These are phyloP conservation scores for Grifola frondosa DNA, from an alignment of 1,284 basidiomycete species.

Conservation along the genomic window DNA sequence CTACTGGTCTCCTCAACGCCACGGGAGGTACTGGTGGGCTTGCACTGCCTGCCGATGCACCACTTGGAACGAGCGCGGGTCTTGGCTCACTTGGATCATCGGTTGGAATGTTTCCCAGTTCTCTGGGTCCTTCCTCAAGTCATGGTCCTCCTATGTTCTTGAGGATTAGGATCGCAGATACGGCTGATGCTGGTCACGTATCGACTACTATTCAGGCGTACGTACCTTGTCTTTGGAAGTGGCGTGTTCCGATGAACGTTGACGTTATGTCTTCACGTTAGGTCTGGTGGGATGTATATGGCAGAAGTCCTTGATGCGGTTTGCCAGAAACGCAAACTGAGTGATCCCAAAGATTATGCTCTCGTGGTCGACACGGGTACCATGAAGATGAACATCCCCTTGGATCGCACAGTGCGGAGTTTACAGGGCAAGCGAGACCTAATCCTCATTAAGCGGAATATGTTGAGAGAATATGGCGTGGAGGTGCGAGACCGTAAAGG, in stretches of 20 bases:
- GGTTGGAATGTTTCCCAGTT: conserved; percentile 53
- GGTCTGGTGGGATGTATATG: conserved; percentile 94
- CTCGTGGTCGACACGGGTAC: conserved; percentile 68
- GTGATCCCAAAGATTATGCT: conserved; percentile 80
- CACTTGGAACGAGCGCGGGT: conserved; percentile 33
- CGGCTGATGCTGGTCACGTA: conserved; percentile 77
- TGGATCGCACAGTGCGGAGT: conserved; percentile 94
- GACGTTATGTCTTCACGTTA: conserved; percentile 30
- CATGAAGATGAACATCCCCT: conserved; percentile 81
- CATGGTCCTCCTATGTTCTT: conserved; percentile 81
- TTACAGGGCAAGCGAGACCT: conserved; percentile 87
- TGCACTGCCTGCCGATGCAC: conserved; percentile 29
- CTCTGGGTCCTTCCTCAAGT: conserved; percentile 62
- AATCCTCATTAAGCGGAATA: conserved; percentile 77
- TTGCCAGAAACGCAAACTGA: conserved; percentile 72
- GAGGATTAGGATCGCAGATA: conserved; percentile 75
- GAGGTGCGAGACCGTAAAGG: conserved; percentile 59
- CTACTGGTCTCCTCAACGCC: conserved; percentile 28
- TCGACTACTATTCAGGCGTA: conserved; percentile 89
- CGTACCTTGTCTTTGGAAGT: conserved; percentile 34
- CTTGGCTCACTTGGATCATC: conserved; percentile 41
- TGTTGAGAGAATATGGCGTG: conserved; percentile 69
- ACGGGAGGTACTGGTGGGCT: conserved; percentile 22
- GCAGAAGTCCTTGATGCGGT: conserved; percentile 91
- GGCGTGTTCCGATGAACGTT: neutral